Evolutionary conservation across 169 alveolate species (phyloP).

Genomic region (Cryptosporidium tyzzeri): DNA sequence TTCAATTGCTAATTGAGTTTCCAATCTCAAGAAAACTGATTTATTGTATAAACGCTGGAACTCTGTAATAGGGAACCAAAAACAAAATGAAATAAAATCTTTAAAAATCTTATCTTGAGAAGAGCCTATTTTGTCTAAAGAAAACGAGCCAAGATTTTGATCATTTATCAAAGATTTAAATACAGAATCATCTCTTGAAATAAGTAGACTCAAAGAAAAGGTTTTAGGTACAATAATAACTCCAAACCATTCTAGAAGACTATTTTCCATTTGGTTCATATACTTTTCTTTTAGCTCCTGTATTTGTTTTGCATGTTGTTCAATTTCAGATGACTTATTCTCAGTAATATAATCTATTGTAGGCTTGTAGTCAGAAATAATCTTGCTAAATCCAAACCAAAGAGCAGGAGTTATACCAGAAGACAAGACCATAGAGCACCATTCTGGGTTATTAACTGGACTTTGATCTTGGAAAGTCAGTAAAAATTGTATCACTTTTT

Average conservation of each 20-base stretch:
- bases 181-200: conserved; percentile 41
- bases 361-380: conserved; percentile 33
- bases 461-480: not conserved
- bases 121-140: not conserved
- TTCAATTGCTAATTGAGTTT: not conserved
- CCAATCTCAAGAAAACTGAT: conserved; percentile 11
- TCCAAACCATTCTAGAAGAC: conserved; percentile 67
- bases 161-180: not conserved
- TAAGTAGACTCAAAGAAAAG: not conserved
- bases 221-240: conserved; percentile 7
- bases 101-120: not conserved
- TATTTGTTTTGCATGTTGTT: conserved; percentile 22
- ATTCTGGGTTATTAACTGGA: not conserved
- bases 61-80: conserved; percentile 64
- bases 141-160: not conserved
- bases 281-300: conserved; percentile 26
- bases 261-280: conserved; percentile 54
- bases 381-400: conserved; percentile 54
- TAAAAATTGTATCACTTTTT: conserved; percentile 8
- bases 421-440: conserved; percentile 11
- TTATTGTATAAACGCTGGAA: conserved; percentile 25
- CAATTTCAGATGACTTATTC: conserved; percentile 22
- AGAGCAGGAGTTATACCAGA: conserved; percentile 44
- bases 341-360: conserved; percentile 53
- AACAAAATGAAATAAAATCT: conserved; percentile 28